A percentile compares a stretch with the other conserved stretches of the same genome.
These are phyloP conservation scores for Suillus decipiens DNA, from an alignment of 768 basidiomycete species.

Conservation along the genomic window DNA sequence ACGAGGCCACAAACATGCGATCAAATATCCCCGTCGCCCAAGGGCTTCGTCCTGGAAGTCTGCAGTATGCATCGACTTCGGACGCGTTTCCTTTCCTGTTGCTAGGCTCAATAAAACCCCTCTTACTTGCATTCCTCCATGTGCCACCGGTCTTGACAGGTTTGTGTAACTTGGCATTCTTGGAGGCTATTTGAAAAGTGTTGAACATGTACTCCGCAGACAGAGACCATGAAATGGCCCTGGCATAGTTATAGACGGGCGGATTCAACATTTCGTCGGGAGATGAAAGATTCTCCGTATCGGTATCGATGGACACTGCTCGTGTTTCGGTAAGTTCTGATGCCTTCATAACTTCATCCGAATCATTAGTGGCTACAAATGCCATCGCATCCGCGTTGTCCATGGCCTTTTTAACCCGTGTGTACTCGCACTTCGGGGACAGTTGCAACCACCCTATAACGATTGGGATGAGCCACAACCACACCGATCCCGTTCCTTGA, in stretches of 20 bases:
- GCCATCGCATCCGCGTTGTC: slow-evolving; percentile 30
- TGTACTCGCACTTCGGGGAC: slow-evolving; percentile 40
- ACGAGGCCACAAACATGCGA: slow-evolving; percentile 24
- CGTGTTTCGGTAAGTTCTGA: background rate
- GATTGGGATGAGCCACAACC: slow-evolving; percentile 46
- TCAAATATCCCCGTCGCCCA: slow-evolving; percentile 22
- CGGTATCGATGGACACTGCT: slow-evolving; percentile 7
- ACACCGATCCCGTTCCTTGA: slow-evolving; percentile 40
- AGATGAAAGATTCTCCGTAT: slow-evolving; percentile 10
- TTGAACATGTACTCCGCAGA: slow-evolving; percentile 7
- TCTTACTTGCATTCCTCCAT: slow-evolving; percentile 10
- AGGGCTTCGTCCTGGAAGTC: slow-evolving; percentile 8
- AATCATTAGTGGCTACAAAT: slow-evolving; percentile 21
- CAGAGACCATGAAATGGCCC: slow-evolving; percentile 23
- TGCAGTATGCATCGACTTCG: slow-evolving; percentile 21
- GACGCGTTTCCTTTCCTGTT: slow-evolving; percentile 14
- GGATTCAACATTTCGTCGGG: slow-evolving; percentile 27
- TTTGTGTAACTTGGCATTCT: slow-evolving; percentile 10
- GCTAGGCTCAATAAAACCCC: slow-evolving; percentile 1
- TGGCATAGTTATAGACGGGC: slow-evolving; percentile 29
- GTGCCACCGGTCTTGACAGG: slow-evolving; percentile 8
- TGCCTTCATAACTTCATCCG: slow-evolving; percentile 8
- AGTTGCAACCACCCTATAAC: slow-evolving; percentile 43
- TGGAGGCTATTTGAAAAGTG: slow-evolving; percentile 10
- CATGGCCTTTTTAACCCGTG: slow-evolving; percentile 32